A percentile compares a stretch with the other conserved stretches of the same genome.
phyloP scores from a whole-genome alignment of 495 filamentous ascomycete species.

The Lasiosphaeriaceae sp. region DNA sequence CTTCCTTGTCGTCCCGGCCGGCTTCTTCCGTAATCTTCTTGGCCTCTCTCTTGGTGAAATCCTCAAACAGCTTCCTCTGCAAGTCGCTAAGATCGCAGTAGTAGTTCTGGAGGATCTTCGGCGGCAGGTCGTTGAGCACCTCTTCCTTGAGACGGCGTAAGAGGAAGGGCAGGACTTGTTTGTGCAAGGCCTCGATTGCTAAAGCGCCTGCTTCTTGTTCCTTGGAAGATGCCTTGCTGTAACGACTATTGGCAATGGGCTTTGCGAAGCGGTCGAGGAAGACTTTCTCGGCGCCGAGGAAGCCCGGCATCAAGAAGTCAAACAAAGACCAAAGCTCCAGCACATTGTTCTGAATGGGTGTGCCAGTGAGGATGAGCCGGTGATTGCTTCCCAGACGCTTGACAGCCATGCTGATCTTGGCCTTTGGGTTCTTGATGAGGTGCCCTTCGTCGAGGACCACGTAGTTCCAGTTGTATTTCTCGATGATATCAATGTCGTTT shows the following conservation, averaged over 20 bases:
- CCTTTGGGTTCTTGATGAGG: conserved; percentile 95
- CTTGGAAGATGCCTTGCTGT: conserved; percentile 94
- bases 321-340: conserved; percentile 97
- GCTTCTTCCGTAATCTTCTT: conserved; percentile 77
- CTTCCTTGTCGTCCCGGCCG: conserved; percentile 73
- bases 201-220: conserved; percentile 96
- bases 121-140: conserved; percentile 90
- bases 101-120: conserved; percentile 99
- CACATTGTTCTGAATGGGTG: conserved; percentile 96
- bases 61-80: conserved; percentile 91
- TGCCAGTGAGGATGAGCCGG: conserved; percentile 91
- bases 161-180: conserved; percentile 95
- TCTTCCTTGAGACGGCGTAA: conserved; percentile 97
- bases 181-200: conserved; percentile 94
- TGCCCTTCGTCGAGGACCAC: conserved; percentile 96
- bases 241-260: conserved; percentile 90
- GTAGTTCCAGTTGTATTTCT: conserved; percentile 89
- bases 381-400: conserved; percentile 87
- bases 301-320: conserved; percentile 98
- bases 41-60: conserved; percentile 89
- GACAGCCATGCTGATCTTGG: conserved; percentile 87
- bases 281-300: conserved; percentile 96
- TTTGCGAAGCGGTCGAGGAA: conserved; percentile 97
- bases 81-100: conserved; percentile 98
- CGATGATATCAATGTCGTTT: conserved; percentile 85